Conservation (phyloP, 495 filamentous ascomycete genomes). For the Penicillium silybi region DNA sequence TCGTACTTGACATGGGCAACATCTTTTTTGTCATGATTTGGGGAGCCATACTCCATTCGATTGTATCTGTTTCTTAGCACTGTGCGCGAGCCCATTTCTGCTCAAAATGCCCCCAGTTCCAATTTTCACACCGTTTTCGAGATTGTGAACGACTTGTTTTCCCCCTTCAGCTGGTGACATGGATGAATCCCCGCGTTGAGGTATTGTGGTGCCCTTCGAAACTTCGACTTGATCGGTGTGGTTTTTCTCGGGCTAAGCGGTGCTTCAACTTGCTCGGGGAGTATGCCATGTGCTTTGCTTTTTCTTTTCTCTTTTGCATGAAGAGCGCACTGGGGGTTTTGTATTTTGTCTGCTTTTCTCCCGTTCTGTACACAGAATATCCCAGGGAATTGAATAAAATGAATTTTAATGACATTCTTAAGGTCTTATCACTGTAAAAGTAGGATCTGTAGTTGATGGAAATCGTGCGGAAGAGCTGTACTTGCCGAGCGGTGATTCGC, state of each 20-base stretch:
- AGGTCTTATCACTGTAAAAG: neutral
- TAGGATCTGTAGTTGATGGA: neutral
- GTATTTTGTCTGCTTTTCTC: constrained; percentile 25
- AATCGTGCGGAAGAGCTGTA: neutral
- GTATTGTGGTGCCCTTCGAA: neutral
- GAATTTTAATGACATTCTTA: constrained; percentile 21
- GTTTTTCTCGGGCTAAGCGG: neutral
- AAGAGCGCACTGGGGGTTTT: constrained; percentile 26
- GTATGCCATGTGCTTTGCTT: constrained; percentile 5
- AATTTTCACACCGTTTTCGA: constrained; percentile 15
- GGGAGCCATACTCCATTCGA: constrained; percentile 24
- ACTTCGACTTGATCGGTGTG: neutral
- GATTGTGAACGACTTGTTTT: constrained; percentile 23
- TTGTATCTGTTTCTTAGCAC: constrained; percentile 28
- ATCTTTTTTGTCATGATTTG: constrained; percentile 32
- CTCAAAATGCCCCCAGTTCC: constrained; percentile 13
- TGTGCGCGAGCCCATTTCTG: constrained; percentile 22
- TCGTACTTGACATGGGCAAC: constrained; percentile 41
- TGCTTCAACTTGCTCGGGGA: neutral
- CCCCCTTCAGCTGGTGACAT: constrained; percentile 22
- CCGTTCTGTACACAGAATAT: constrained; percentile 27
- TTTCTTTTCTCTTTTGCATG: constrained; percentile 32
- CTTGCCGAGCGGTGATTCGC: constrained; percentile 15
- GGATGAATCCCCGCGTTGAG: constrained; percentile 6
- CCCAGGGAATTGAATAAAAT: constrained; percentile 21